Evolutionary conservation across 2,329 filamentous ascomycete species (phyloP), one percentile per base, ranked within the genome.

Genomic region (Colletotrichum orchidophilum): DNA sequence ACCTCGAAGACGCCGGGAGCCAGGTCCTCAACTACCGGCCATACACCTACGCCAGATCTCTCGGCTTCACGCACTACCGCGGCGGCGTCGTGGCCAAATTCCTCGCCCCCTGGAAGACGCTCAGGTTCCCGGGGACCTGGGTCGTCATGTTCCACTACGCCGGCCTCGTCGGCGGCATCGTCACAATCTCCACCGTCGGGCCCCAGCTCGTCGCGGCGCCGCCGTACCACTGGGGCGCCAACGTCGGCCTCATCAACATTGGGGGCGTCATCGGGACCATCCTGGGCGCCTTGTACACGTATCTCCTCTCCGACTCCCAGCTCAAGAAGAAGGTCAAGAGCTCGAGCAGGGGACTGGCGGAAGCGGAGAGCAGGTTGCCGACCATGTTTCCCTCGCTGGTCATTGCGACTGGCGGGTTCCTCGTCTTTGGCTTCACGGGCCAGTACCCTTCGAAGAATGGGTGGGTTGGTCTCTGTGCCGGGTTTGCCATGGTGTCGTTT

Each of bases 371-470:
- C 5, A 74, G 81, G 18, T 64, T 82, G 0, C 76, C 77, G 0
- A 75, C 77, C 1, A 76, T 81, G 57, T 76, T 82, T 64, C 78
- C 78, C 0, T 74, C 79, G 0, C 72, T 83, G 0, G 64, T 74
- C 0, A 57, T 81, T 0, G 78, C 79, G 0, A 82, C 81, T 0
- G 62, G 72, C 4, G 81, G 81, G 1, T 66, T 83, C 12, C 69
- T 81, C 1, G 75, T 81, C 1, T 83, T 83, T 72, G 81, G 81
- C 0, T 81, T 81, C 57, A 81, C 80, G 11, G 81, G 79, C 0
- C 74, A 81, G 60, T 72, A 80, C 11, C 79, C 80, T 0, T 76
- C 76, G 0, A 39, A 61, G 0, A 74, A 77, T 3, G 71, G 66
- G 1, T 83, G 81, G 81, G 72, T 83, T 3, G 81, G 81, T 0